phyloP scores from a whole-genome alignment of 2,329 filamentous ascomycete species.

The Claviceps lovelessii region DNA sequence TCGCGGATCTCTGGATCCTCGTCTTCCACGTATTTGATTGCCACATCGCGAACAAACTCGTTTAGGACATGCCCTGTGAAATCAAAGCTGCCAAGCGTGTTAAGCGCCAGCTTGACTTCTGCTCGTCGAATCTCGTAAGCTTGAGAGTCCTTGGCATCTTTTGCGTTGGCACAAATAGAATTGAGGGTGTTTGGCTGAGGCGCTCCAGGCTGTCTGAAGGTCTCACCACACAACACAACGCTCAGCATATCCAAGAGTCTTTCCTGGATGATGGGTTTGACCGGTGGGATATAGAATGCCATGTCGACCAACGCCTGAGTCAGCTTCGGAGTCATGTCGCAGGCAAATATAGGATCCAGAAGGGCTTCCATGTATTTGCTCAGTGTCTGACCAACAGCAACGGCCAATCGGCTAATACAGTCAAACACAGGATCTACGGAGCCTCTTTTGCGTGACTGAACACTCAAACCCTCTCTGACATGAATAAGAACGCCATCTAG shows the following conservation, averaged over 20 bases:
- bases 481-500: slow-evolving; percentile 88
- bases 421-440: slow-evolving; percentile 77
- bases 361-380: slow-evolving; percentile 98
- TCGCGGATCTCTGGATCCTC: slow-evolving; percentile 88
- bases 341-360: slow-evolving; percentile 91
- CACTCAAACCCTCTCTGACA: slow-evolving; percentile 76
- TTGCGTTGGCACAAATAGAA: slow-evolving; percentile 68
- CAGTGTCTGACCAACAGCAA: slow-evolving; percentile 87
- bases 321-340: slow-evolving; percentile 81
- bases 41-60: slow-evolving; percentile 95
- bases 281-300: slow-evolving; percentile 95
- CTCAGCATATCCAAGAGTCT: slow-evolving; percentile 89
- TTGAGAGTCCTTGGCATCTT: slow-evolving; percentile 72
- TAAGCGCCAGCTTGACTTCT: slow-evolving; percentile 84
- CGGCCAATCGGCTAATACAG: slow-evolving; percentile 90
- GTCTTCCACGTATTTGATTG: slow-evolving; percentile 94
- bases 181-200: slow-evolving; percentile 69
- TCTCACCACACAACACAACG: slow-evolving; percentile 78
- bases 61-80: slow-evolving; percentile 88
- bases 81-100: slow-evolving; percentile 95
- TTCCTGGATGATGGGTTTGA: slow-evolving; percentile 86
- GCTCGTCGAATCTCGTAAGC: slow-evolving; percentile 68
- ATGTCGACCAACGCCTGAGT: slow-evolving; percentile 95
- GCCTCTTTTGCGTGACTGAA: slow-evolving; percentile 55
- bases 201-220: slow-evolving; percentile 83